phyloP scores from a whole-genome alignment of 1,284 basidiomycete genomes.

The Thelephora terrestris region DNA sequence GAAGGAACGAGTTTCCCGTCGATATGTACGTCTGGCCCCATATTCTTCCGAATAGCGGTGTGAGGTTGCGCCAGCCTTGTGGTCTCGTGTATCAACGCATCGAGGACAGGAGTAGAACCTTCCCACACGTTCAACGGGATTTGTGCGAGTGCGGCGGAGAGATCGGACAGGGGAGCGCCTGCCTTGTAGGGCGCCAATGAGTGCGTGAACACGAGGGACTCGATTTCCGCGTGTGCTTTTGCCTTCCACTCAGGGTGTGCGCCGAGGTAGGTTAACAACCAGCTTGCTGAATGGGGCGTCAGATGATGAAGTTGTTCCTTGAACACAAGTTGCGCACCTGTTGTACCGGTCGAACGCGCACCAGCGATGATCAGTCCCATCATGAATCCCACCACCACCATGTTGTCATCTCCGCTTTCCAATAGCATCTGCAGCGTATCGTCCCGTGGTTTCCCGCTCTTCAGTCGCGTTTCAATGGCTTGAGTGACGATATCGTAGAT shows the following conservation, averaged over 20 bases:
- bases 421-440: constrained; percentile 66
- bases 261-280: constrained; percentile 60
- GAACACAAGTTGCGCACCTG: constrained; percentile 28
- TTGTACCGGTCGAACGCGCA: constrained; percentile 64
- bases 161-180: constrained; percentile 18
- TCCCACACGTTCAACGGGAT: constrained; percentile 66
- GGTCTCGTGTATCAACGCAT: constrained; percentile 62
- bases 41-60: constrained; percentile 65
- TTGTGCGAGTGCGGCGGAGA: constrained; percentile 40
- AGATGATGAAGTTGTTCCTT: not conserved
- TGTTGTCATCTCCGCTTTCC: constrained; percentile 53
- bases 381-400: constrained; percentile 63
- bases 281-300: constrained; percentile 37
- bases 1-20: constrained; percentile 54
- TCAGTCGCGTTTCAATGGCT: constrained; percentile 43
- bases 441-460: constrained; percentile 43
- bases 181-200: constrained; percentile 12
- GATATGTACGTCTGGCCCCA: constrained; percentile 56
- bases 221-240: constrained; percentile 47
- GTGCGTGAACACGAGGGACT: constrained; percentile 47
- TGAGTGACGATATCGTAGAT: constrained; percentile 57
- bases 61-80: constrained; percentile 68
- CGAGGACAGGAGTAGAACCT: constrained; percentile 51
- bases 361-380: constrained; percentile 70
- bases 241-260: constrained; percentile 51